Base-by-base conservation (phyloP, 257 asterid genomes). In the Capsicum chinense region DNA sequence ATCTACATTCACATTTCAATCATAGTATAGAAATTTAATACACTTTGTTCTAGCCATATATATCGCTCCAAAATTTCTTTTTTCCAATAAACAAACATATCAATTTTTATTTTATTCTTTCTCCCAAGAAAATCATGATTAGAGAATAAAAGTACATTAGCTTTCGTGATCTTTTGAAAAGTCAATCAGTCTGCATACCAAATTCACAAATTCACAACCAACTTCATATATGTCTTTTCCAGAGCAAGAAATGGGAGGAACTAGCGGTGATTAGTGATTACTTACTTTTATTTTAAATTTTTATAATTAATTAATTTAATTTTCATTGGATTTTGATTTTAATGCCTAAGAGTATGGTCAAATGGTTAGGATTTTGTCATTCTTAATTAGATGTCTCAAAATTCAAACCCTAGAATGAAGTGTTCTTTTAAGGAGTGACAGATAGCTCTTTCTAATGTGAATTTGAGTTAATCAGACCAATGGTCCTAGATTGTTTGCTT, bases 151-250 rank as follows among this genome's bases (percentile, higher is more conserved):
- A 66, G 52, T 86, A 86, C 33, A 54, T 69, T 33, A 86, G 88
- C 54, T 84, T 83, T 14, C 15, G 59, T 2, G 78, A 86, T 9
- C 84, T 83, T 78, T 76, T 86, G 54, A 70, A 67, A 54, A 26
- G 1, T 50, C n/a, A 54, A 6, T 0, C 79, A 12, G 35, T 81
- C 48, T 12, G 21, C 6, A 0, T 74, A 50, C 5, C 62, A 74
- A 74, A 74, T 74, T 74, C 7, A 0, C 17, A 48, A 21, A 21
- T 74, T 37, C 81, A 21, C 6, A 62, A 50, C 81, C 81, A 50
- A 44, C 81, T 6, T 74, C 21, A 50, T 50, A 15, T 21, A 13
- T 21, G 62, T 8, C 62, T 74, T 74, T 62, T 0, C 62, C 81
- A 12, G 21, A 74, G 42, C 59, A 48, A 12, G 2, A 50, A 50